Evolutionary conservation across 768 basidiomycete genomes (phyloP).

Genomic region (Macrolepiota albuminosa): DNA sequence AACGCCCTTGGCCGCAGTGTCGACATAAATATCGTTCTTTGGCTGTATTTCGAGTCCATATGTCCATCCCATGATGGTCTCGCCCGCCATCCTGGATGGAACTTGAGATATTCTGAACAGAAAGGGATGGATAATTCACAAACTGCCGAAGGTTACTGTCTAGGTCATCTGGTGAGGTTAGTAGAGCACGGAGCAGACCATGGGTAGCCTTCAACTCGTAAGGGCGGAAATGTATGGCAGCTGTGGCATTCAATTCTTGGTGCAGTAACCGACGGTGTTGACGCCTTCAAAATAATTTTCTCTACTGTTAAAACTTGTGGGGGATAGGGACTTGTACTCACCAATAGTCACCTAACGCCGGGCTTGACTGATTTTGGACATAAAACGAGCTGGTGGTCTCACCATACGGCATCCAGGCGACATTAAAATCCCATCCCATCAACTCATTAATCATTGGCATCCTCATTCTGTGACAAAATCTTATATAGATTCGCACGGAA

Average conservation of each 20-base stretch:
- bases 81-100: constrained; percentile 16
- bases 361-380: not conserved
- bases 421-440: constrained; percentile 14
- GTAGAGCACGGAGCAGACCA: constrained; percentile 18
- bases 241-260: constrained; percentile 17
- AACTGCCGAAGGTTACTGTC: constrained; percentile 10
- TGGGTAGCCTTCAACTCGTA: constrained; percentile 18
- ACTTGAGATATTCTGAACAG: not conserved
- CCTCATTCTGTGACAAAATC: not conserved
- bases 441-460: constrained; percentile 20
- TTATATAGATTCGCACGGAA: not conserved
- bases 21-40: constrained; percentile 30
- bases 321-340: not conserved
- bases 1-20: constrained; percentile 24
- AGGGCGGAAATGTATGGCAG: constrained; percentile 16
- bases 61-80: constrained; percentile 24
- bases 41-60: constrained; percentile 30
- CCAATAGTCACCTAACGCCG: constrained; percentile 9
- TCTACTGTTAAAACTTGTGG: no score
- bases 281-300: constrained; percentile 14
- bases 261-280: constrained; percentile 19
- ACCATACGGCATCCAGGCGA: constrained; percentile 1
- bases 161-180: constrained; percentile 17
- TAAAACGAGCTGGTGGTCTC: not conserved
- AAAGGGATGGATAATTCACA: not conserved